Base-by-base conservation (phyloP, 495 filamentous ascomycete genomes). In the Aspergillus cristatus region DNA sequence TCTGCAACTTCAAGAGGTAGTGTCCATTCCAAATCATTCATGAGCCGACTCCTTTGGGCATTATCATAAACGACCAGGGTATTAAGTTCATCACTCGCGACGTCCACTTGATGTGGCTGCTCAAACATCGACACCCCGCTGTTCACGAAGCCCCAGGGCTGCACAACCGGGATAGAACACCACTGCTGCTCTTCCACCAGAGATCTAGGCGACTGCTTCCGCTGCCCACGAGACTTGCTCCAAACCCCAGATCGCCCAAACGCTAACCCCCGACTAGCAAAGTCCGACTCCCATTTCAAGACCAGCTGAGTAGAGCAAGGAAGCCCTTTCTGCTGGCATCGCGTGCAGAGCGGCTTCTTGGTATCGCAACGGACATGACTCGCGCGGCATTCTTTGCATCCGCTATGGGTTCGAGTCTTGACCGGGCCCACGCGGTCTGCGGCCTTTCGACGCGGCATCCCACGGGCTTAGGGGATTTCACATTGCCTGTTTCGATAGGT, bases 221-320 rank as follows among this genome's bases (percentile, higher is more conserved):
- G 28, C 28, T 30, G 41, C 25, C 15, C 6, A 16, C 43, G 42
- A 20, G 50, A 37, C 44, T 69, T 69, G 39, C 44, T 65, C 63
- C 63, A 67, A 16, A 64, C 55, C 18, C 65, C 65, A 6, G 62
- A 55, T 22, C 65, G 53, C 1, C 65, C 65, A 53, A 69, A 69
- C 11, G 65, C 65, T 32, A 60, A 43, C 15, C 65, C 65, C 6
- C 63, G 65, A 43, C 60, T 65, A 34, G 40, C 40, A 35, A 67
- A 69, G 36, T 69, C 65, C 3, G 62, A 62, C 43, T 69, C 54
- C 65, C 65, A 69, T 57, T 69, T 69, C 18, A 69, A 35, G 7
- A 62, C 54, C 10, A 69, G 35, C 24, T 57, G 50, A 6, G 62
- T 67, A 12, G 62, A 56, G 40, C 65, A 69, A 3, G 45, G 43